These are phyloP conservation scores for Backusella liffmaniae DNA, from an alignment of 192 early-diverging fungal genomes.

Conservation along the genomic window DNA sequence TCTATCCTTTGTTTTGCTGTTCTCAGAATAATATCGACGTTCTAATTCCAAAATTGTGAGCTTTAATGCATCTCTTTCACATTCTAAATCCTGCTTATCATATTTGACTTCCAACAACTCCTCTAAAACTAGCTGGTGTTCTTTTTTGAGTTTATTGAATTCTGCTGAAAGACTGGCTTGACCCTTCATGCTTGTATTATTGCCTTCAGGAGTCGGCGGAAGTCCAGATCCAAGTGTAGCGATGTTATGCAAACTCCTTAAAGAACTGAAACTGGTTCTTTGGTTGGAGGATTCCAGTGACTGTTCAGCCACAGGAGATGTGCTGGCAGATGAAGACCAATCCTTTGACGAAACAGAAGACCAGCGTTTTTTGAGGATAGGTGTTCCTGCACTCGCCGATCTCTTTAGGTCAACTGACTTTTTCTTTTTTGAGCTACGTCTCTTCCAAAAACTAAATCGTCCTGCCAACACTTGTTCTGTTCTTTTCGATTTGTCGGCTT, in stretches of 20 bases:
- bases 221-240: not conserved
- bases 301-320: not conserved
- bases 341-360: conserved; percentile 15
- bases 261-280: conserved; percentile 5
- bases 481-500: conserved; percentile 52
- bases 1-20: not conserved
- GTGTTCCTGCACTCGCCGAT: not conserved
- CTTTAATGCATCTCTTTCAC: conserved; percentile 56
- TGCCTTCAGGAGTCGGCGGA: not conserved
- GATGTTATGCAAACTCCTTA: not conserved
- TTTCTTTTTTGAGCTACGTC: not conserved
- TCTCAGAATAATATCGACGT: conserved; percentile 3
- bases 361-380: conserved; percentile 15
- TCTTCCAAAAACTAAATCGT: conserved; percentile 47
- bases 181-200: not conserved
- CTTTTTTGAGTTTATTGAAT: not conserved
- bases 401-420: conserved; percentile 6
- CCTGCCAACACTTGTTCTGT: conserved; percentile 47
- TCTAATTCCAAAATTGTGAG: conserved; percentile 31
- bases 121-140: not conserved
- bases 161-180: not conserved
- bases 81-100: conserved; percentile 45
- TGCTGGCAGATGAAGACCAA: not conserved
- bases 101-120: conserved; percentile 51
- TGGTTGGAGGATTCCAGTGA: not conserved